These are phyloP conservation scores for Ananas comosus DNA, from an alignment of 176 grass and related monocot species.

Conservation along the genomic window DNA sequence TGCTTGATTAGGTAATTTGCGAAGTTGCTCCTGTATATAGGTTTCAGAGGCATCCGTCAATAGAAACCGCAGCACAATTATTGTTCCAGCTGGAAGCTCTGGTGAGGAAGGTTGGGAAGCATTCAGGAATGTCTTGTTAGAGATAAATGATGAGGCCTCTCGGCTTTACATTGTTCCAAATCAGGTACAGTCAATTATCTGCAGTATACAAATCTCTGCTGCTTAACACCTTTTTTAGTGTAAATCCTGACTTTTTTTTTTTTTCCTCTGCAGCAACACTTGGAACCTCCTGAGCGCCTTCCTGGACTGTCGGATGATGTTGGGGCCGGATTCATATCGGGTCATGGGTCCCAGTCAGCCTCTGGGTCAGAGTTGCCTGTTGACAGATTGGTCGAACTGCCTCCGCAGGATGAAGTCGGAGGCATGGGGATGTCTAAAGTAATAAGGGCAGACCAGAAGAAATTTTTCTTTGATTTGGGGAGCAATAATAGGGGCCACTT, in stretches of 20 bases:
- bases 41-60: conserved; percentile 93
- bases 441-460: conserved; percentile 94
- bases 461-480: conserved; percentile 96
- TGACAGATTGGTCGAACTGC: conserved; percentile 66
- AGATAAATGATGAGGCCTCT: conserved; percentile 77
- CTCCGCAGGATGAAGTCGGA: conserved; percentile 79
- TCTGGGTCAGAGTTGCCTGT: conserved; percentile 64
- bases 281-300: conserved; percentile 73
- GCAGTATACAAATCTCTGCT: not conserved
- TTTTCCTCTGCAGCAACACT: conserved; percentile 47
- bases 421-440: conserved; percentile 89
- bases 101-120: conserved; percentile 97
- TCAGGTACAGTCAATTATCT: conserved; percentile 34
- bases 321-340: conserved; percentile 95
- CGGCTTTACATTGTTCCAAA: conserved; percentile 62
- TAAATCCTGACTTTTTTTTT: conserved; percentile 2
- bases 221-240: not conserved
- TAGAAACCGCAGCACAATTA: conserved; percentile 94
- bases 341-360: conserved; percentile 55
- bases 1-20: not conserved
- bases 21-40: conserved; percentile 28
- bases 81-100: conserved; percentile 88
- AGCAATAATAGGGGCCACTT: conserved; percentile 96
- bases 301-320: conserved; percentile 95
- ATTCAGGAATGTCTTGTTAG: conserved; percentile 82